phyloP scores from a whole-genome alignment of 805 yeast genomes.

The Saccharomycopsis sp. region DNA sequence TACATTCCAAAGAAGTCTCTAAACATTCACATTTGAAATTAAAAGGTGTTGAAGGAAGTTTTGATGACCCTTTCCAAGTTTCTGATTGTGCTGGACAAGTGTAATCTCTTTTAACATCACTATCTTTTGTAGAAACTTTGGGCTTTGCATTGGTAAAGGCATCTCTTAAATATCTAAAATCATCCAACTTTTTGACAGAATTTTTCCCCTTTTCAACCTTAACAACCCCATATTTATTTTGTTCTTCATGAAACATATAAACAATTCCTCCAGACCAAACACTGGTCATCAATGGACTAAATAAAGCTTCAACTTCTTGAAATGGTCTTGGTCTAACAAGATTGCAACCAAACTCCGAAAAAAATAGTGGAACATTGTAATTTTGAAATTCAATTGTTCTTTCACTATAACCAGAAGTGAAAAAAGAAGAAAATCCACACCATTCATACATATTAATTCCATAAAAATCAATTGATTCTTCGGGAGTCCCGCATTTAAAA shows the following conservation, averaged over 20 bases:
- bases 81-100: conserved; percentile 41
- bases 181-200: conserved; percentile 48
- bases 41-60: conserved; percentile 73
- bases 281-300: conserved; percentile 62
- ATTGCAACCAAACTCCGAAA: conserved; percentile 88
- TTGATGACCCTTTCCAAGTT: conserved; percentile 58
- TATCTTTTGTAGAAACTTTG: conserved; percentile 15
- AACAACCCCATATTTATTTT: conserved; percentile 73
- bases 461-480: conserved; percentile 62
- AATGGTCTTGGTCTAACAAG: conserved; percentile 62
- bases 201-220: conserved; percentile 32
- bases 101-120: too few species aligned
- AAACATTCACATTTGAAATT: conserved; percentile 57
- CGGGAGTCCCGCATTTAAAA: conserved; percentile 63
- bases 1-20: conserved; percentile 43
- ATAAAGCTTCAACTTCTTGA: conserved; percentile 63
- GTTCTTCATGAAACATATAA: conserved; percentile 84
- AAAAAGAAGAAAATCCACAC: conserved; percentile 62
- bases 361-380: conserved; percentile 70
- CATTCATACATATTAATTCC: conserved; percentile 85
- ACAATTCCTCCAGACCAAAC: conserved; percentile 95
- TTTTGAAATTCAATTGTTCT: conserved; percentile 65
- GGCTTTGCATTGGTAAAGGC: conserved; percentile 47
- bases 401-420: conserved; percentile 54
- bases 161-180: conserved; percentile 45